Evolutionary conservation across 352 stramenopile species (phyloP), one percentile per base, ranked within the genome.

Genomic region (Phytopythium delawarense): DNA sequence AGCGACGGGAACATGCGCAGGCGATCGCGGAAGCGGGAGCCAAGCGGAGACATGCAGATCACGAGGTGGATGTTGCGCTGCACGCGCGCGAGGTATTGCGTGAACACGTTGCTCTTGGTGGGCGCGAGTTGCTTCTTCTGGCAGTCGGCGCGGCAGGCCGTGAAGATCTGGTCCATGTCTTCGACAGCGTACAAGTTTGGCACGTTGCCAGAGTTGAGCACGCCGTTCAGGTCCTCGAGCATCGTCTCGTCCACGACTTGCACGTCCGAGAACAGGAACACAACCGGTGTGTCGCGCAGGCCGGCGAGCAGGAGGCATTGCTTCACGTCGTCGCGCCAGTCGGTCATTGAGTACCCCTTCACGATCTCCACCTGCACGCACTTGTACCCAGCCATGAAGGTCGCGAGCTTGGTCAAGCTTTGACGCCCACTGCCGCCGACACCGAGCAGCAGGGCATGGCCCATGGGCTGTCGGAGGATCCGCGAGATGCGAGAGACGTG

Each of bases 201-300:
- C 0, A 98, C 88, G 51, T 98, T 94, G 20, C 95, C 95, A 25
- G 89, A 97, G 75, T 98, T 98, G 2, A 98, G 76, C 5, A 98
- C 87, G 64, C 91, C 96, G 73, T 98, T 98, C 59, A 98, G 93
- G 66, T 98, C 95, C 71, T 98, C 95, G 3, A 98, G 66, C 92
- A 98, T 98, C 12, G 88, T 87, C 62, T 98, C 95, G 52, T 98
- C 78, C 7, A 98, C 89, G 56, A 98, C 97, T 68, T 97, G 91
- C 2, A 96, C 96, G 63, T 98, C 95, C 0, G 89, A 98, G 59
- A 98, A 98, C 8, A 98, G 76, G 57, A 98, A 98, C 0, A 98
- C 90, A 7, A 94, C 86, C 2, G 85, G 87, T 37, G 97, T 97
- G 62, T 98, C 88, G 35, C 98, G 85, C 32, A 98, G 86, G 1